Percentiles rank a stretch among this genome's conserved stretches.
phyloP scores from a whole-genome alignment of 2,329 filamentous ascomycete species.

The Colletotrichum phormii region DNA sequence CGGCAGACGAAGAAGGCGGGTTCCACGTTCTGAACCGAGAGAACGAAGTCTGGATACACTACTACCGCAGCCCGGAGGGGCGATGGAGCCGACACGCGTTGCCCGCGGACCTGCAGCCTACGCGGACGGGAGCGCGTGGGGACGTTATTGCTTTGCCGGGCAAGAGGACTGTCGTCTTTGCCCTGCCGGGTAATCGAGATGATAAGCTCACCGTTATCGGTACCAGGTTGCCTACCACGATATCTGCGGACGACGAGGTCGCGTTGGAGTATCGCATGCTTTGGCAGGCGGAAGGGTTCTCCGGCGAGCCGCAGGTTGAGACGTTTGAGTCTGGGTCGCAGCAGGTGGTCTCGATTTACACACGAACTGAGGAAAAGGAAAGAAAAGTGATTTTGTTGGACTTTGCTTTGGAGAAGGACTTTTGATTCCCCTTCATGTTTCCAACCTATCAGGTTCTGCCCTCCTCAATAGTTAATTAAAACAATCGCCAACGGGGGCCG shows the following conservation, averaged over 20 bases:
- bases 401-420: conserved; percentile 12
- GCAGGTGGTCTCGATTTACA: conserved; percentile 23
- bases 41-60: conserved; percentile 33
- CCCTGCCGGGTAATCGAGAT: conserved; percentile 29
- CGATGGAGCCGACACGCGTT: conserved; percentile 20
- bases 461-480: neutral
- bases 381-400: conserved; percentile 30
- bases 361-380: conserved; percentile 30
- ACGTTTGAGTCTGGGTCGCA: conserved; percentile 21
- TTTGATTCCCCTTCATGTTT: neutral
- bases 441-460: neutral
- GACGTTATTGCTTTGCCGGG: conserved; percentile 25
- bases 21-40: conserved; percentile 33
- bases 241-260: neutral
- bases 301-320: conserved; percentile 32
- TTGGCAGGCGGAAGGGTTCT: conserved; percentile 26
- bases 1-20: conserved; percentile 23
- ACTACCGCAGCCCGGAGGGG: conserved; percentile 20
- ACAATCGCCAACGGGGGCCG: neutral
- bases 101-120: conserved; percentile 14
- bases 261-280: conserved; percentile 9
- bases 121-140: conserved; percentile 27
- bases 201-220: conserved; percentile 24
- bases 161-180: conserved; percentile 14
- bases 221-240: neutral